These are phyloP conservation scores for Cucumis hystrix DNA, from an alignment of 306 rosid genomes.

Conservation along the genomic window DNA sequence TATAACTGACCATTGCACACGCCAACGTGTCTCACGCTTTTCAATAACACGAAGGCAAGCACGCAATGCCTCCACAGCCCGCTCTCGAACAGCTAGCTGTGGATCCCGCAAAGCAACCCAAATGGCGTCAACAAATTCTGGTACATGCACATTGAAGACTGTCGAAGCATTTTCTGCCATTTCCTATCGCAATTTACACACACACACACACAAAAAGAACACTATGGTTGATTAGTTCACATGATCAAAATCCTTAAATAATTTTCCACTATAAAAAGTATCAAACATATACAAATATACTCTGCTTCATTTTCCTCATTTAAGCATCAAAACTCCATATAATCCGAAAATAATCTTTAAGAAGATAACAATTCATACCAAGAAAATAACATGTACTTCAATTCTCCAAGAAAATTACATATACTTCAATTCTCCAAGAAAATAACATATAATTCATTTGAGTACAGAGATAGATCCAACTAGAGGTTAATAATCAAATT, in stretches of 20 bases:
- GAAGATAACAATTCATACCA: neutral
- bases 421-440: neutral
- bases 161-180: constrained; percentile 99
- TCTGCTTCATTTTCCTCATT: neutral
- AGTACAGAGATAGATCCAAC: neutral
- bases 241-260: neutral
- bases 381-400: neutral
- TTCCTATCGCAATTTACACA: constrained; percentile 35
- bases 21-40: constrained; percentile 97
- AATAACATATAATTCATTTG: neutral
- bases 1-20: constrained; percentile 81
- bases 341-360: neutral
- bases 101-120: constrained; percentile 99
- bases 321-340: neutral
- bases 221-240: neutral
- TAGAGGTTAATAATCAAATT: neutral
- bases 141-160: constrained; percentile 89
- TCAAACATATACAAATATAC: neutral
- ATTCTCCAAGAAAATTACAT: neutral
- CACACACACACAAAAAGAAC: neutral
- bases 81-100: constrained; percentile 75
- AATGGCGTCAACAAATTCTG: constrained; percentile 93
- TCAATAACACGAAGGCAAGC: constrained; percentile 96
- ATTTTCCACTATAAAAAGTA: neutral
- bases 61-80: constrained; percentile 95